A percentile compares a stretch with the other conserved stretches of the same genome.
phyloP scores from a whole-genome alignment of 1,284 basidiomycete genomes.

The Marasmius fiardii region DNA sequence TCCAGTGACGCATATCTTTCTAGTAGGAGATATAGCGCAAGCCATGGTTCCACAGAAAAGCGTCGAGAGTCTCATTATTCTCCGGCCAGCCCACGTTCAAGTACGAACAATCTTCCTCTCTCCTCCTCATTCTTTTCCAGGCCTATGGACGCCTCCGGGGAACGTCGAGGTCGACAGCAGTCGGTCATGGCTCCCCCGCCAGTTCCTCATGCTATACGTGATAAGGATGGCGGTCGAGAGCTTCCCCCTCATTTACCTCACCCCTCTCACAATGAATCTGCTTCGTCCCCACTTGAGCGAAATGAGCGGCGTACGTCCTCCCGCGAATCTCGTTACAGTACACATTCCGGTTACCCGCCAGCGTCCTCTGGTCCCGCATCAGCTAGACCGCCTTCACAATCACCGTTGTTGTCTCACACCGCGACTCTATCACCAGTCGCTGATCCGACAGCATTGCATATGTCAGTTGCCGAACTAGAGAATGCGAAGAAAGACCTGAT shows the following conservation, averaged over 20 bases:
- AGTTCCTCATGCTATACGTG: constrained; percentile 36
- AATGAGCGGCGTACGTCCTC: constrained; percentile 28
- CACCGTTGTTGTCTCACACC: constrained; percentile 37
- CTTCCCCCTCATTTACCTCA: constrained; percentile 45
- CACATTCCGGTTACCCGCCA: constrained; percentile 19
- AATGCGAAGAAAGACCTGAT: constrained; percentile 80
- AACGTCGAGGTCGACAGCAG: constrained; percentile 27
- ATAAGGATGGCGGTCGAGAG: constrained; percentile 37
- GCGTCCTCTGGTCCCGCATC: constrained; percentile 25
- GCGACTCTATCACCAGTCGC: constrained; percentile 18
- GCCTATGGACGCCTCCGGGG: constrained; percentile 10
- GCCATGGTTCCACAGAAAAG: background rate
- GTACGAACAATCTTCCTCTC: constrained; percentile 10
- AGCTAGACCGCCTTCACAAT: constrained; percentile 35
- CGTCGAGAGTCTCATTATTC: constrained; percentile 16
- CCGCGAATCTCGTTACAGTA: constrained; percentile 29
- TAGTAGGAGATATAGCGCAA: constrained; percentile 29
- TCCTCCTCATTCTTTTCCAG: constrained; percentile 7
- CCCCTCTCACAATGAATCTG: constrained; percentile 19
- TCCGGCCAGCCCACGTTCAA: constrained; percentile 29
- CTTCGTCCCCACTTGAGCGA: constrained; percentile 22
- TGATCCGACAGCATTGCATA: constrained; percentile 29
- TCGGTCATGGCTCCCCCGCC: constrained; percentile 46
- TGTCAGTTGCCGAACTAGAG: constrained; percentile 56
- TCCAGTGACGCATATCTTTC: constrained; percentile 24